A percentile compares a stretch with the other conserved stretches of the same genome.
phyloP scores from a whole-genome alignment of 352 stramenopile genomes.

The Globisporangium megalacanthum region DNA sequence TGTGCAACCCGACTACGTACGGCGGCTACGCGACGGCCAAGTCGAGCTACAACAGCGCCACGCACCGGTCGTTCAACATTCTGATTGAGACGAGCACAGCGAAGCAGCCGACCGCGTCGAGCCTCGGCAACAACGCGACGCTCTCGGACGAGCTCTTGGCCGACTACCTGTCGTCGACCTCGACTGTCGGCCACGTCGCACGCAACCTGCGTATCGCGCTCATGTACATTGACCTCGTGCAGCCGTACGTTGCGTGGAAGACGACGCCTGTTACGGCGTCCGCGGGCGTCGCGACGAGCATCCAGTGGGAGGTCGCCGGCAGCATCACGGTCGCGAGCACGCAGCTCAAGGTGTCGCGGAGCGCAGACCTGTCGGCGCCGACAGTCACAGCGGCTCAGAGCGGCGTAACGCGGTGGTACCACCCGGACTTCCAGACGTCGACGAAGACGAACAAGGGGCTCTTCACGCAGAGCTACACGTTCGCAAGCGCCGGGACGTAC shows the following conservation, averaged over 20 bases:
- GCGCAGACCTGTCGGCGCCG: slow-evolving; percentile 16
- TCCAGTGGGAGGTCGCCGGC: slow-evolving; percentile 65
- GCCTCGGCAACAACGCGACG: slow-evolving; percentile 63
- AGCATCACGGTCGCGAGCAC: slow-evolving; percentile 63
- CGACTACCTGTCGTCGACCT: slow-evolving; percentile 48
- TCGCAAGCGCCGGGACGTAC: slow-evolving; percentile 36
- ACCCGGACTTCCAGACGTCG: slow-evolving; percentile 33
- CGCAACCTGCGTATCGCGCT: slow-evolving; percentile 94
- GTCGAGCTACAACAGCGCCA: slow-evolving; percentile 92
- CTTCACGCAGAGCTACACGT: slow-evolving; percentile 34
- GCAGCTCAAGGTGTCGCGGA: slow-evolving; percentile 40
- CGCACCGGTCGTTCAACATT: slow-evolving; percentile 95
- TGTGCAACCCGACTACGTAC: slow-evolving; percentile 86
- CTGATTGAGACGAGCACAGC: slow-evolving; percentile 93
- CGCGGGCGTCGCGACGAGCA: slow-evolving; percentile 9
- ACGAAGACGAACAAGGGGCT: slow-evolving; percentile 41
- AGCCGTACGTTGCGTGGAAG: slow-evolving; percentile 87
- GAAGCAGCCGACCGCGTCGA: slow-evolving; percentile 72
- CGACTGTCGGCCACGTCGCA: slow-evolving; percentile 92
- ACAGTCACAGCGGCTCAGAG: slow-evolving; percentile 27
- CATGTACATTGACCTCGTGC: slow-evolving; percentile 92
- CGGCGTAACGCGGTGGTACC: slow-evolving; percentile 61
- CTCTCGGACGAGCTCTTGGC: slow-evolving; percentile 42
- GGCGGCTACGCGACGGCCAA: slow-evolving; percentile 88
- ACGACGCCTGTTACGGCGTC: slow-evolving; percentile 14